Percentiles rank a stretch among this genome's conserved stretches.
Conservation (phyloP, 306 rosid species). For the Trifolium pratense region DNA sequence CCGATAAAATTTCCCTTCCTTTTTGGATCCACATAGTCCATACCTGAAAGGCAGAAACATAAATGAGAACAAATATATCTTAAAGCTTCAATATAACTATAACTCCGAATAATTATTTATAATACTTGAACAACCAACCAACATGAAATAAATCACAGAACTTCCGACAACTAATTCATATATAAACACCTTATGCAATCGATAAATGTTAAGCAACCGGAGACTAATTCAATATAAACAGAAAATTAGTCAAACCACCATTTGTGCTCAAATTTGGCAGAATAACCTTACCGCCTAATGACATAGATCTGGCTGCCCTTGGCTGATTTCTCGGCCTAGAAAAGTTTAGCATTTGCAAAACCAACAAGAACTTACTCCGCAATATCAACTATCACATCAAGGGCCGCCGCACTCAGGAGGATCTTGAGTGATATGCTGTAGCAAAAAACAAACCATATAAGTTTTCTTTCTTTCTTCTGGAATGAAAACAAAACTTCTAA, state of each 20-base stretch:
- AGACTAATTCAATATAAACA: conserved; percentile 11
- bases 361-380: conserved; percentile 39
- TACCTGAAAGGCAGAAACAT: conserved; percentile 56
- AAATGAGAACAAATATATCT: conserved; percentile 17
- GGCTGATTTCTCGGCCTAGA: conserved; percentile 72
- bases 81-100: conserved; percentile 17
- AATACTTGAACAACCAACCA: conserved; percentile 20
- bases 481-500: conserved; percentile 16
- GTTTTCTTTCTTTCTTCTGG: neutral
- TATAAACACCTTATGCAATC: conserved; percentile 3
- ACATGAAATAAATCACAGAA: conserved; percentile 19
- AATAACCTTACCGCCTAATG: conserved; percentile 79
- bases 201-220: conserved; percentile 1
- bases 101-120: neutral
- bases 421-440: conserved; percentile 51
- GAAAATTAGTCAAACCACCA: conserved; percentile 4
- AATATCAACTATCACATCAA: conserved; percentile 50
- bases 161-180: conserved; percentile 11
- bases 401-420: conserved; percentile 44
- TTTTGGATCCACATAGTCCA: conserved; percentile 86
- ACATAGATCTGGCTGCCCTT: conserved; percentile 70
- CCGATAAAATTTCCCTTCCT: conserved; percentile 73
- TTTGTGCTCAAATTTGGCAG: neutral
- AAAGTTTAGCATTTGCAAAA: conserved; percentile 67
- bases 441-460: conserved; percentile 44